phyloP scores from a whole-genome alignment of 148 eudicot genomes.

The Oxyria digyna region DNA sequence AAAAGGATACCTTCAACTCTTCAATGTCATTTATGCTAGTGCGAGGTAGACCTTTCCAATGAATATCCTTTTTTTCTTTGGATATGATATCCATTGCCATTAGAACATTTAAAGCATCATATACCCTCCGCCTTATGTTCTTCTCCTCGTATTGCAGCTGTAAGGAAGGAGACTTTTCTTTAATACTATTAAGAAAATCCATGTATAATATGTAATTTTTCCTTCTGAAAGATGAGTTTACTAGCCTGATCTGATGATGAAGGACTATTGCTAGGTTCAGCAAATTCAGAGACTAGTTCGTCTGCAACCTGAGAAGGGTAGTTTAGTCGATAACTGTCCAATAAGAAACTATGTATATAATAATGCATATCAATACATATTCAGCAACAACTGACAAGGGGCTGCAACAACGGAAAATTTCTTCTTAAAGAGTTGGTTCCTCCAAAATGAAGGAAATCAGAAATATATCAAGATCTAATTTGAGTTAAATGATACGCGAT shows the following conservation, averaged over 20 bases:
- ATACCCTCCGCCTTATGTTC: slow-evolving; percentile 89
- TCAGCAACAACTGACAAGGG: background rate
- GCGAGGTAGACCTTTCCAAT: slow-evolving; percentile 89
- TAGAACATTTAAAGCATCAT: slow-evolving; percentile 88
- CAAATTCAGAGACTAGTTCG: slow-evolving; percentile 90
- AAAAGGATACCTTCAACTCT: slow-evolving; percentile 55
- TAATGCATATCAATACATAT: background rate
- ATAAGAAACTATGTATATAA: background rate
- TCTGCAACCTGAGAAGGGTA: slow-evolving; percentile 67
- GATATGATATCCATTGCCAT: slow-evolving; percentile 97
- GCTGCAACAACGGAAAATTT: background rate
- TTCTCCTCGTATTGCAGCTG: slow-evolving; percentile 87
- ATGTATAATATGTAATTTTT: background rate
- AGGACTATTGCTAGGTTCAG: slow-evolving; percentile 43
- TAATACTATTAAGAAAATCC: background rate
- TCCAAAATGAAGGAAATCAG: background rate
- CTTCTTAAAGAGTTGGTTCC: background rate
- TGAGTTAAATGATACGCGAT: background rate
- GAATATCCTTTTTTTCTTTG: slow-evolving; percentile 89
- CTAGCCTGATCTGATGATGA: slow-evolving; percentile 53
- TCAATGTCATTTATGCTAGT: slow-evolving; percentile 72
- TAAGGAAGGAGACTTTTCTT: background rate
- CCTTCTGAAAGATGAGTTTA: background rate
- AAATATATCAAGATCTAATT: background rate
- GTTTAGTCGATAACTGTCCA: background rate